A percentile compares a stretch with the other conserved stretches of the same genome.
These are phyloP conservation scores for Cutaneotrichosporon curvatum DNA, from an alignment of 1,284 basidiomycete species.

Conservation along the genomic window DNA sequence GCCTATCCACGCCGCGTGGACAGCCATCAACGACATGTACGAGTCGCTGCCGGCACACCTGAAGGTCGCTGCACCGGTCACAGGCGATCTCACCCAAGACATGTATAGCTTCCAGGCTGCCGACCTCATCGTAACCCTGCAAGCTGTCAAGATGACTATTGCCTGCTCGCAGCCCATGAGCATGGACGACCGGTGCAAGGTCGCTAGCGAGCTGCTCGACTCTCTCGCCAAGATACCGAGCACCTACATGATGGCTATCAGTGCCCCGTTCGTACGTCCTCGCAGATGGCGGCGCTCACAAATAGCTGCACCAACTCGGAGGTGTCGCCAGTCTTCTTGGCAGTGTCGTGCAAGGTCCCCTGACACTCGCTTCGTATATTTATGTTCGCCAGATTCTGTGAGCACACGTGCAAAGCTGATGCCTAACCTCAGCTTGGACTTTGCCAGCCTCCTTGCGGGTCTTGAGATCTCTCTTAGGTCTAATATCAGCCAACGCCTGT, in stretches of 20 bases:
- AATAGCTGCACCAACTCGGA: constrained; percentile 18
- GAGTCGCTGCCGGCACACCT: constrained; percentile 10
- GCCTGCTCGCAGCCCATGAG: constrained; percentile 12
- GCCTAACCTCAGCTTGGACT: constrained; percentile 2
- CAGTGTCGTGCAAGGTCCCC: constrained; percentile 19
- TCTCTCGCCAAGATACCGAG: constrained; percentile 19
- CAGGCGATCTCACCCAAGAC: constrained; percentile 15
- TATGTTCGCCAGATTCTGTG: constrained; percentile 21
- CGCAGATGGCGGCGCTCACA: too few relatives aligned
- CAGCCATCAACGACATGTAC: neutral
- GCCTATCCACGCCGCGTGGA: constrained; percentile 1
- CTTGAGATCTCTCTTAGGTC: constrained; percentile 13
- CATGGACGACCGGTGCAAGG: constrained; percentile 16
- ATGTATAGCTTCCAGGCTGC: constrained; percentile 21
- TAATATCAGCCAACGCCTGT: constrained; percentile 8
- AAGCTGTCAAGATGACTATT: constrained; percentile 21
- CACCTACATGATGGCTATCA: constrained; percentile 16
- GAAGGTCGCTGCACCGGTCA: constrained; percentile 14
- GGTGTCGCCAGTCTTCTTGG: constrained; percentile 21
- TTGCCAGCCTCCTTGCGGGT: constrained; percentile 12
- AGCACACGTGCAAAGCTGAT: too few relatives aligned
- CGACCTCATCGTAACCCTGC: constrained; percentile 21
- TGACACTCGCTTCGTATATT: constrained; percentile 16
- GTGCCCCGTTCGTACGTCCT: constrained; percentile 1
- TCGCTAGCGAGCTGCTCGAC: constrained; percentile 21